A percentile compares a stretch with the other conserved stretches of the same genome.
These are phyloP conservation scores for Mycogone perniciosa DNA, from an alignment of 2,329 filamentous ascomycete species.

Conservation along the genomic window DNA sequence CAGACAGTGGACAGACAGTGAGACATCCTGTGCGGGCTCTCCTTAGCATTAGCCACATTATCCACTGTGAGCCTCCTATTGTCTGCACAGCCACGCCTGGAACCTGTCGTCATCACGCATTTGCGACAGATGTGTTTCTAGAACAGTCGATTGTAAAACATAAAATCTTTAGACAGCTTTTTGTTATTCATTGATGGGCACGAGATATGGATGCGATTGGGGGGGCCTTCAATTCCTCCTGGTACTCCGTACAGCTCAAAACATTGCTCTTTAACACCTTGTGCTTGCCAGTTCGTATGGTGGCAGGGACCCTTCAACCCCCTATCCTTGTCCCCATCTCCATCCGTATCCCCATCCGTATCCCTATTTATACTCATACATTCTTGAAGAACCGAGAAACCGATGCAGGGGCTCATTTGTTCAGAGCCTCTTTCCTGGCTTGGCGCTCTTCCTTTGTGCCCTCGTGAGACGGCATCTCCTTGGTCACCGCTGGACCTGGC, in stretches of 20 bases:
- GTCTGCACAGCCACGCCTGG: conserved; percentile 1
- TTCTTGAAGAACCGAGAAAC: too few relatives aligned
- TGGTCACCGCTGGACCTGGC: conserved; percentile 51
- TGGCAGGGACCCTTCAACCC: neutral
- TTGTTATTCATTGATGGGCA: too few relatives aligned
- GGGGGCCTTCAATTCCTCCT: too few relatives aligned
- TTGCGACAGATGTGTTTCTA: conserved; percentile 1
- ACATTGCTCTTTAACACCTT: too few relatives aligned
- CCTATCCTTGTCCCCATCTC: neutral
- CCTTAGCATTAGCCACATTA: neutral
- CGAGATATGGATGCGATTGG: too few relatives aligned
- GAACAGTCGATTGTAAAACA: neutral
- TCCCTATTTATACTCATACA: neutral
- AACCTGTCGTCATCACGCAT: conserved; percentile 10
- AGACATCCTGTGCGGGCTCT: too few relatives aligned
- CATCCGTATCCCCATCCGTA: neutral
- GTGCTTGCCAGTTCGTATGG: neutral
- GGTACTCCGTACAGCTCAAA: too few relatives aligned
- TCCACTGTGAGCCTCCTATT: neutral
- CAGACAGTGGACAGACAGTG: too few relatives aligned
- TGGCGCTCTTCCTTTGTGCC: conserved; percentile 63
- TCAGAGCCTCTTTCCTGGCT: conserved; percentile 59
- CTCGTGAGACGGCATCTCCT: conserved; percentile 49
- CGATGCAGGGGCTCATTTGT: conserved; percentile 36
- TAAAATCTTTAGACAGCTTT: too few relatives aligned